Evolutionary conservation across 345 rosid species (phyloP), one percentile per base, ranked within the genome.

Genomic region (Nephelium lappaceum): DNA sequence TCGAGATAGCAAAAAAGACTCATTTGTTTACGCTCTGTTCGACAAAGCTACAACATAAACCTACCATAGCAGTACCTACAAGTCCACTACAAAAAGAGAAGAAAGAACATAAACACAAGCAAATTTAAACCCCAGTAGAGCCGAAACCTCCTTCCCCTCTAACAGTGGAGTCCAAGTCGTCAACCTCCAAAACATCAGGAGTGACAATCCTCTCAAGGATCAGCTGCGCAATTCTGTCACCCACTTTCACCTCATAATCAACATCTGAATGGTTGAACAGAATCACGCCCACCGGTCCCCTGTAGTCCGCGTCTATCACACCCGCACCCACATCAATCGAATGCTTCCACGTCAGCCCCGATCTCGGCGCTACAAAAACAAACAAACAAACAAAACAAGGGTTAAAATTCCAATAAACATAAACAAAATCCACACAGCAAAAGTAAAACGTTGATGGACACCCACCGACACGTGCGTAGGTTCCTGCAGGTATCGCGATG

Each of bases 91-190:
- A 1, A 62, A 64, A 24, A n/a, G 3, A 31, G 3, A 31, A 31
- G 36, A 15, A 25, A 45, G 21, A 61, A 18, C 18, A 69, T 42
- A 58, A 19, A 5, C 70, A 38, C 19, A 5, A 6, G 16, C 31
- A 23, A 23, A 7, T 60, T 87, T 77, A 88, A 36, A 90, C 85
- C 0, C 97, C 99, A 2, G 97, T 93, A 4, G 99, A 92, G 0
- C 98, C 99, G 36, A 95, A 95, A 38, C 97, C 96, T 0, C 93
- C 97, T 42, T 82, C 91, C 15, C 97, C 97, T 77, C 98, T 89
- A 70, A 75, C 64, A 43, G 97, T 95, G 3, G 81, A 73, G n/a
- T 91, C 94, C 87, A 92, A 73, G 80, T 91, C 93, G 25, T 88
- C 92, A 53, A 91, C 97, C 81, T 89, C 96, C 38, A 88, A 6